A percentile compares a stretch with the other conserved stretches of the same genome.
Conservation (phyloP, 202 grass and related monocot species). For the Zoysia matrella region DNA sequence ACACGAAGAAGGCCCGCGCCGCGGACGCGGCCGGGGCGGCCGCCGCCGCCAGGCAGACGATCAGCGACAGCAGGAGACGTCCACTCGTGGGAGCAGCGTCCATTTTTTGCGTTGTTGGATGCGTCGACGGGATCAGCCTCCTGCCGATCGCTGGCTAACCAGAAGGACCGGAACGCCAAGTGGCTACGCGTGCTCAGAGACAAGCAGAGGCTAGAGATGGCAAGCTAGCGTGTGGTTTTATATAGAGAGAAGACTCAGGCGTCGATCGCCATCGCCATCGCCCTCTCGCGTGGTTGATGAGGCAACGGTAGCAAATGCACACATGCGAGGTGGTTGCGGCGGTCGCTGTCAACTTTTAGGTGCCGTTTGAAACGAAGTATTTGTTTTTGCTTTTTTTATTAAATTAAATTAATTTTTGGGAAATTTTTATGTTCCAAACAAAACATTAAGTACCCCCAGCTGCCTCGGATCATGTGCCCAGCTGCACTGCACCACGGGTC, state of each 20-base stretch:
- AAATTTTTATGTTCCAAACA: too few species aligned
- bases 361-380: too few species aligned
- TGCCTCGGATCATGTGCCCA: conserved; percentile 51
- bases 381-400: too few species aligned
- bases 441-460: neutral
- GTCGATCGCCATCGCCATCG: neutral
- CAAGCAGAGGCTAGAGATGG: neutral
- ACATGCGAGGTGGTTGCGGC: conserved; percentile 43
- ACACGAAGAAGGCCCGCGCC: conserved; percentile 91
- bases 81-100: conserved; percentile 3
- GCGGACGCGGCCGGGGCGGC: conserved; percentile 44
- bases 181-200: neutral
- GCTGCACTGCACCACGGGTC: neutral
- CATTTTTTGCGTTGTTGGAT: conserved; percentile 6
- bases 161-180: neutral
- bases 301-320: conserved; percentile 46
- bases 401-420: too few species aligned
- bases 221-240: conserved; percentile 12
- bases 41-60: neutral
- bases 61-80: neutral
- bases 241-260: conserved; percentile 23
- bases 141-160: too few species aligned
- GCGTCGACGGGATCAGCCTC: neutral
- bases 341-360: conserved; percentile 23
- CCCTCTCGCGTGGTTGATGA: conserved; percentile 13